Base-by-base conservation (phyloP, 2,329 filamentous ascomycete genomes). In the Madurella fahalii region DNA sequence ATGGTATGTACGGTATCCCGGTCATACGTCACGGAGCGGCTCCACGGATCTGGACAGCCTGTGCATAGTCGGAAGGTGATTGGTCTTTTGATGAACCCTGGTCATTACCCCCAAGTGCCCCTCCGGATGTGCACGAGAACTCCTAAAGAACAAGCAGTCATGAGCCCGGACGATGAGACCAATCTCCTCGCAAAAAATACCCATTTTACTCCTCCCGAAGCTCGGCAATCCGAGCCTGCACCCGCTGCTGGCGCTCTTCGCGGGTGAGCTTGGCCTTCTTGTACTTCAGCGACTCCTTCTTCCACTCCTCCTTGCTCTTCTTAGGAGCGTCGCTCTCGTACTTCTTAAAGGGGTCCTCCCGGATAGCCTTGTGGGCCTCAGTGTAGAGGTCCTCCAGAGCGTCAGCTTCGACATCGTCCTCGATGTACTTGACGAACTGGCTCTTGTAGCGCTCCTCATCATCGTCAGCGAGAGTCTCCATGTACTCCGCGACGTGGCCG, bases 391-490 rank as follows among this genome's bases (percentile, higher is more conserved):
- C 94, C 89, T 99, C 94, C 58, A 99, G 84, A 69, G 89, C 90
- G 70, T 96, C 94, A 63, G 94, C 92, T 82, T 97, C 93, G 65
- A 99, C 77, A 69, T 96, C 94, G 72, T 95, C 90, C 65, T 99
- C 93, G 67, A 96, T 88, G 85, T 99, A 99, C 79, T 94, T 87
- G 76, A 86, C 82, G 88, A 99, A 99, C 83, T 99, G 94, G 69
- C 84, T 86, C 84, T 93, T 93, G 90, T 90, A 99, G 74, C 94
- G 92, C 86, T 99, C 94, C 89, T 99, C 94, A 73, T 99, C 94
- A 74, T 99, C 94, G 71, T 99, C 94, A 78, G 94, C 94, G 64
- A 99, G 89, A 57, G 88, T 94, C 87, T 99, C 94, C 94, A 99
- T 99, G 87, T 99, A 99, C 86, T 99, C 94, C 67, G 93, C 92